Evolutionary conservation across 169 alveolate species (phyloP).

Genomic region (Cryptosporidium baileyi): DNA sequence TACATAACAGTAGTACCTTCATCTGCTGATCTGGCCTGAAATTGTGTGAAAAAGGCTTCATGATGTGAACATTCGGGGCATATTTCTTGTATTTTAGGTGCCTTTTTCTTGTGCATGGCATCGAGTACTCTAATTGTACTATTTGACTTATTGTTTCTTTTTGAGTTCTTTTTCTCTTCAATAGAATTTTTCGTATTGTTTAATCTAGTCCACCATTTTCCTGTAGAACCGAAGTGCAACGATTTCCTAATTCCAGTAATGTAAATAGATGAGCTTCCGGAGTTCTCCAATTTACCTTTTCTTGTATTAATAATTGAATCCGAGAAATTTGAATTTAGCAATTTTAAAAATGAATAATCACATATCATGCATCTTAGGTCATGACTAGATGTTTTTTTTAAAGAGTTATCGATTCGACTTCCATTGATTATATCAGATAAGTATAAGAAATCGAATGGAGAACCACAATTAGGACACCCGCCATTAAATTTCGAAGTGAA

Average conservation of each 20-base stretch:
- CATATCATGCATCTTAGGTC: conserved; percentile 24
- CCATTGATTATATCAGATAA: neutral
- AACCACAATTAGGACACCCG: conserved; percentile 60
- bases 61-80: conserved; percentile 85
- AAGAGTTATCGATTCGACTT: too few relatives aligned
- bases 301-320: conserved; percentile 9
- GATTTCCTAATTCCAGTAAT: conserved; percentile 39
- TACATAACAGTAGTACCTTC: conserved; percentile 88
- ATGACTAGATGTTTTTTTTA: neutral
- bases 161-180: neutral
- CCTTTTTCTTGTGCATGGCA: conserved; percentile 73
- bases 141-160: neutral
- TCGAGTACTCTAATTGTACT: conserved; percentile 55
- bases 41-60: conserved; percentile 80
- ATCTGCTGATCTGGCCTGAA: conserved; percentile 89
- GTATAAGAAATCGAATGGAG: conserved; percentile 2
- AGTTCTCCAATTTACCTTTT: neutral
- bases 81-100: conserved; percentile 73
- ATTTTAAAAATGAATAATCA: neutral
- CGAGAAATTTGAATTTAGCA: neutral
- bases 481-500: conserved; percentile 8
- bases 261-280: neutral
- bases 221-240: neutral
- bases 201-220: conserved; percentile 34
- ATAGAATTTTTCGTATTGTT: neutral